phyloP scores from a whole-genome alignment of 345 rosid species.

The Psidium friedrichsthalianum region DNA sequence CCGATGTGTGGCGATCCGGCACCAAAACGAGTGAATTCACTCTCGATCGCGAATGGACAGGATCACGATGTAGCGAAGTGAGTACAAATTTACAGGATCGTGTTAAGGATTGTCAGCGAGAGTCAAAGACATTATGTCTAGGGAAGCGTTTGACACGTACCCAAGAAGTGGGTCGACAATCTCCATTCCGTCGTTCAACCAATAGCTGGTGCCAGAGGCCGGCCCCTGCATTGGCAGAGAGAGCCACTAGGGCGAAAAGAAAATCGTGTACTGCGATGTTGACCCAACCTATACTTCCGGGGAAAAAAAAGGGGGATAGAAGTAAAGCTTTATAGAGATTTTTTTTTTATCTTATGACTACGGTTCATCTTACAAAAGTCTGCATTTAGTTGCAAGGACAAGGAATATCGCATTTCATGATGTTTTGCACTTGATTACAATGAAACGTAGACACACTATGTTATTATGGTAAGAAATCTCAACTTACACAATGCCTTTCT shows the following conservation, averaged over 20 bases:
- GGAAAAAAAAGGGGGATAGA: not conserved
- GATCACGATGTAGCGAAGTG: not conserved
- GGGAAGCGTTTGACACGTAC: not conserved
- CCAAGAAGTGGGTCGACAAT: not conserved
- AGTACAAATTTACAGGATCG: not conserved
- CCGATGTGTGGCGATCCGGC: not conserved
- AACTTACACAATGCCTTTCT: not conserved
- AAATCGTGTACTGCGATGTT: not conserved
- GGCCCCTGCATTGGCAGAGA: not conserved
- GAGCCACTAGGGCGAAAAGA: not conserved
- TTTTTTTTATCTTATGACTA: not conserved
- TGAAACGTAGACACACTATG: not conserved
- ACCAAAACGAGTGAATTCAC: not conserved
- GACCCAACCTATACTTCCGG: not conserved
- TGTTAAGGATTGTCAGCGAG: not conserved
- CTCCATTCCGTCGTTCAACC: not conserved
- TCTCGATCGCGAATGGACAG: not conserved
- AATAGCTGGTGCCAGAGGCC: not conserved
- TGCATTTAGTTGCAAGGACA: not conserved
- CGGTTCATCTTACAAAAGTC: not conserved
- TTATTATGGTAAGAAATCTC: not conserved
- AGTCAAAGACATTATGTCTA: not conserved
- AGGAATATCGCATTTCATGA: not conserved
- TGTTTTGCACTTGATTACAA: not conserved
- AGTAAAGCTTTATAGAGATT: not conserved